Percentiles rank a stretch among this genome's conserved stretches.
These are phyloP conservation scores for Rhodomyrtus psidioides DNA, from an alignment of 441 rosid genomes.

Conservation along the genomic window DNA sequence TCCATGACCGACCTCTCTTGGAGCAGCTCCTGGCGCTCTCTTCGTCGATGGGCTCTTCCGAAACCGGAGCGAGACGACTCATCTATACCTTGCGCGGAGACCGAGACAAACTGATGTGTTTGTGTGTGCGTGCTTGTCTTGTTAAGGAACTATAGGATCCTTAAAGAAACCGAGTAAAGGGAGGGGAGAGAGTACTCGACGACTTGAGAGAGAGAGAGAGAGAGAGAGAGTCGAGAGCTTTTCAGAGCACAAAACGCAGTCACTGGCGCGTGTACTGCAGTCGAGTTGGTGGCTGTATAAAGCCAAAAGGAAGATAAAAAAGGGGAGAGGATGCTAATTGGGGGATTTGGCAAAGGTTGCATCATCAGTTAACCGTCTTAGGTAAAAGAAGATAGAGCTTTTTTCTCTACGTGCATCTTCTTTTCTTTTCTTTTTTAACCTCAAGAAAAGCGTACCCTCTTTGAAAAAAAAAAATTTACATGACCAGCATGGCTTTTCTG, in stretches of 20 bases:
- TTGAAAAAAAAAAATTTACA: not conserved
- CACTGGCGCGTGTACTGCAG: not conserved
- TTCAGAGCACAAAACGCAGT: not conserved
- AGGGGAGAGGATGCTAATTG: not conserved
- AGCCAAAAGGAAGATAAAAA: not conserved
- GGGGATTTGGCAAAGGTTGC: not conserved
- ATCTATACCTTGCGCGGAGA: conserved; percentile 11
- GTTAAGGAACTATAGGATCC: not conserved
- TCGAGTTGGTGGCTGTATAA: not conserved
- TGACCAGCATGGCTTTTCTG: not conserved
- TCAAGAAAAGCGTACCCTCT: not conserved
- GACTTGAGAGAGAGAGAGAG: not conserved
- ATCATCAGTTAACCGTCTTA: not conserved
- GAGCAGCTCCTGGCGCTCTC: conserved; percentile 22
- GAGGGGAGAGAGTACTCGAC: not conserved
- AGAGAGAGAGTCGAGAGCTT: not conserved
- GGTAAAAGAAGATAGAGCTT: not conserved
- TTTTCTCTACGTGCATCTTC: not conserved
- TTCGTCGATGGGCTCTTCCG: conserved; percentile 65
- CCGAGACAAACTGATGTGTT: not conserved
- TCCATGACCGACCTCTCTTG: conserved; percentile 44
- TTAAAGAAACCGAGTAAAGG: not conserved
- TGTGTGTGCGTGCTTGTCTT: not conserved
- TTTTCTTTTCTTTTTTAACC: not conserved
- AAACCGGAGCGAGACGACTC: conserved; percentile 67